Evolutionary conservation across 2,329 filamentous ascomycete species (phyloP).

Genomic region (Ophiocordyceps australis): DNA sequence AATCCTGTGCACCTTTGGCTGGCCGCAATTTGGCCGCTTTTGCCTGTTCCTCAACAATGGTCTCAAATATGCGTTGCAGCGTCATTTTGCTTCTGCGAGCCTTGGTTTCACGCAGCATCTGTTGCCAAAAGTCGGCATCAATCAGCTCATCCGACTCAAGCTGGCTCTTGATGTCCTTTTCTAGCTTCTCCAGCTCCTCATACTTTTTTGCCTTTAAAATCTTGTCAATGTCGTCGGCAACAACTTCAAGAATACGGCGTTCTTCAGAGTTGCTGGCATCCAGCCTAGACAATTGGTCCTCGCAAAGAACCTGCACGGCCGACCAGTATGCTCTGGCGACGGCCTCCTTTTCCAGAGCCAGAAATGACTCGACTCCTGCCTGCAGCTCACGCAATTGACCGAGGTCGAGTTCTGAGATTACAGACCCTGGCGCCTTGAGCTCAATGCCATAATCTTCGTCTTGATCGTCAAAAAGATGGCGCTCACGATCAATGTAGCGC

Average conservation of each 20-base stretch:
- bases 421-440: constrained; percentile 61
- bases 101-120: constrained; percentile 65
- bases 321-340: constrained; percentile 84
- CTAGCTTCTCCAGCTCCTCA: constrained; percentile 71
- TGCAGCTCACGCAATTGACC: constrained; percentile 58
- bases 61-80: constrained; percentile 59
- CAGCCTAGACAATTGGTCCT: constrained; percentile 51
- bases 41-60: constrained; percentile 52
- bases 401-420: constrained; percentile 56
- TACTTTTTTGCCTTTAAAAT: constrained; percentile 72
- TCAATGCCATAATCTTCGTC: constrained; percentile 56
- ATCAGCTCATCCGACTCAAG: constrained; percentile 78
- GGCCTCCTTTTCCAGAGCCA: constrained; percentile 59
- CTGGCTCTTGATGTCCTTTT: constrained; percentile 75
- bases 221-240: constrained; percentile 74
- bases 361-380: constrained; percentile 63
- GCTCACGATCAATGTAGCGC: constrained; percentile 70
- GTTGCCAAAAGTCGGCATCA: constrained; percentile 95
- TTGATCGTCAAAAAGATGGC: constrained; percentile 73
- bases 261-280: constrained; percentile 44
- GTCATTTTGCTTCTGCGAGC: constrained; percentile 88
- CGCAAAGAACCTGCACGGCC: constrained; percentile 71
- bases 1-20: constrained; percentile 1
- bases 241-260: constrained; percentile 62
- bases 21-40: constrained; percentile 43